Percentiles rank a stretch among this genome's conserved stretches.
phyloP scores from a whole-genome alignment of 768 basidiomycete genomes.

The Hydnum rufescens region DNA sequence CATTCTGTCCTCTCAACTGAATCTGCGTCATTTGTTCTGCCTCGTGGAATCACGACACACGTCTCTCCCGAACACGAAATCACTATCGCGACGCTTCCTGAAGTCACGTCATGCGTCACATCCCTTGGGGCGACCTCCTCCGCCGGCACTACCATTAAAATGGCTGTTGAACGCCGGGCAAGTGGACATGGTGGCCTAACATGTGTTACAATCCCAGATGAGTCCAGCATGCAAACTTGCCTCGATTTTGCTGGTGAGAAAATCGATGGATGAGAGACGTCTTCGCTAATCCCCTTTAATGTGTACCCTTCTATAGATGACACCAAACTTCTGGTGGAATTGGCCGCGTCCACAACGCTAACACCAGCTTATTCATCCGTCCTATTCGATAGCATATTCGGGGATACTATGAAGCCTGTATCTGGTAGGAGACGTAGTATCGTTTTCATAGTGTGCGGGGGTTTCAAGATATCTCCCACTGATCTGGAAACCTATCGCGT shows the following conservation, averaged over 20 bases:
- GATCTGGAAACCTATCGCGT: conserved; percentile 33
- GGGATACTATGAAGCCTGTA: conserved; percentile 14
- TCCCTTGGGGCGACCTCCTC: conserved; percentile 56
- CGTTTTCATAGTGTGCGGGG: conserved; percentile 55
- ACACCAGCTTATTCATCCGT: conserved; percentile 39
- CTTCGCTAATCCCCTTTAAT: background rate
- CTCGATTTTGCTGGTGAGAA: conserved; percentile 39
- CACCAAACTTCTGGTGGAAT: conserved; percentile 53
- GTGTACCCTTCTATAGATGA: conserved; percentile 30
- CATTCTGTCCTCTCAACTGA: too few relatives aligned
- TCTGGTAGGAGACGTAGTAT: too few relatives aligned
- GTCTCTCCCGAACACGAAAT: conserved; percentile 30
- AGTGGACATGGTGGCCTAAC: conserved; percentile 22
- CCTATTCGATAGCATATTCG: conserved; percentile 34
- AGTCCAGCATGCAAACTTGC: conserved; percentile 43
- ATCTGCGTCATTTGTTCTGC: too few relatives aligned
- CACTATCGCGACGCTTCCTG: conserved; percentile 34
- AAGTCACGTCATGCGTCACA: conserved; percentile 42
- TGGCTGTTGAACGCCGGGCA: conserved; percentile 33
- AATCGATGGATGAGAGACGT: conserved; percentile 10
- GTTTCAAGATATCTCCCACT: conserved; percentile 41
- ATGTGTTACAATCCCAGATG: conserved; percentile 45
- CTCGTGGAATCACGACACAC: too few relatives aligned
- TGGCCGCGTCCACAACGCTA: conserved; percentile 54
- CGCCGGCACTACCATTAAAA: conserved; percentile 37